Evolutionary conservation across 352 stramenopile species (phyloP).

Genomic region (Globisporangium acanthophoron): DNA sequence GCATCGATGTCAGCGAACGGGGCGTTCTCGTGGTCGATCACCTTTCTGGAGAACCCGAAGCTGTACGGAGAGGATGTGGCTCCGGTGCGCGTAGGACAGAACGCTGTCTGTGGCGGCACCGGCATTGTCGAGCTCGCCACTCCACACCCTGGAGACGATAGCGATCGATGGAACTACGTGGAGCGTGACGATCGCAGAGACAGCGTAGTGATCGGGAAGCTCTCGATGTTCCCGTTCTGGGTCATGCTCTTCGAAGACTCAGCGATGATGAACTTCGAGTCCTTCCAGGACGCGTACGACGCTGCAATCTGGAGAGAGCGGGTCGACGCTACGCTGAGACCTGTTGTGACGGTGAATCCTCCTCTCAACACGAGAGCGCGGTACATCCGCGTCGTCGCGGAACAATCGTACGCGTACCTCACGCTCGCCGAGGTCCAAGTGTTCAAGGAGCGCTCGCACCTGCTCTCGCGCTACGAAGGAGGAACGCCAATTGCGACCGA

Average conservation of each 20-base stretch:
- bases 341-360: conserved; percentile 39
- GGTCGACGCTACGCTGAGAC: conserved; percentile 18
- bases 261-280: conserved; percentile 50
- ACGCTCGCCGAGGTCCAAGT: conserved; percentile 76
- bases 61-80: conserved; percentile 5
- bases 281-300: conserved; percentile 40
- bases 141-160: conserved; percentile 36
- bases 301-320: conserved; percentile 41
- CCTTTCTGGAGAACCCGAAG: conserved; percentile 42
- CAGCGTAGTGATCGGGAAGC: conserved; percentile 14
- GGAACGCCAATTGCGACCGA: conserved; percentile 44
- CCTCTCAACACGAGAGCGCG: conserved; percentile 40
- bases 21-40: conserved; percentile 64
- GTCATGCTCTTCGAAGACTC: conserved; percentile 68
- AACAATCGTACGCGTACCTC: conserved; percentile 30
- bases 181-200: conserved; percentile 17
- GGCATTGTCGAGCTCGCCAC: conserved; percentile 22
- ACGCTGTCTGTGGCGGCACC: conserved; percentile 30
- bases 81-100: conserved; percentile 25
- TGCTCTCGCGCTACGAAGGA: conserved; percentile 52
- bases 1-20: conserved; percentile 25
- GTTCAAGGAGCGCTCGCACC: conserved; percentile 43
- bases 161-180: conserved; percentile 30
- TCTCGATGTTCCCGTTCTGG: conserved; percentile 76
- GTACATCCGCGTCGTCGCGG: conserved; percentile 56